Conservation (phyloP, 2,329 filamentous ascomycete genomes). For the Knoxdaviesia proteae region DNA sequence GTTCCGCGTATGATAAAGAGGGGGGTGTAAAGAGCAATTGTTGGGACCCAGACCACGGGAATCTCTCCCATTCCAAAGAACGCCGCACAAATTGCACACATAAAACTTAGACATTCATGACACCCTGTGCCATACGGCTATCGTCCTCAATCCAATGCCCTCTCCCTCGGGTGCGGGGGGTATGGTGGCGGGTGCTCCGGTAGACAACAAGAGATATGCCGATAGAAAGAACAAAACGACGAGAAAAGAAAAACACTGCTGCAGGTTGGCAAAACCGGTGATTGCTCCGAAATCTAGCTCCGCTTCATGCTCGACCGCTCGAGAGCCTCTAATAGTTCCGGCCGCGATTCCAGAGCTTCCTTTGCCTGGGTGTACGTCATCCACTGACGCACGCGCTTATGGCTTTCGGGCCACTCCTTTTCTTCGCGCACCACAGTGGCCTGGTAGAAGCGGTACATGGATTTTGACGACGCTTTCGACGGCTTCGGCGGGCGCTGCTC, state of each 20-base stretch:
- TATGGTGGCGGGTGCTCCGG: no score
- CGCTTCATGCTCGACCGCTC: slow-evolving; percentile 53
- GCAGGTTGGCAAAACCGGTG: not conserved
- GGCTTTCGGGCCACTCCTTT: slow-evolving; percentile 75
- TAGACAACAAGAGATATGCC: no score
- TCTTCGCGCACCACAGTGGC: slow-evolving; percentile 75
- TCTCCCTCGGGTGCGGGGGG: no score
- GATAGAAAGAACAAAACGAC: no score
- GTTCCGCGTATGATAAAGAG: no score
- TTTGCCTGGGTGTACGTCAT: slow-evolving; percentile 70
- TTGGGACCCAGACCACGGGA: no score
- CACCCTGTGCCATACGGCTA: no score
- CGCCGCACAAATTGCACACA: no score
- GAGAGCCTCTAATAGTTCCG: slow-evolving; percentile 75
- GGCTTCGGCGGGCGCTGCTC: slow-evolving; percentile 66
- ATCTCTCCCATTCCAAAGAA: no score
- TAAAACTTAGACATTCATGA: no score
- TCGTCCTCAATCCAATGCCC: no score
- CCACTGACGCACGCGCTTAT: slow-evolving; percentile 83
- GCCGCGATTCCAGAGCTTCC: slow-evolving; percentile 53
- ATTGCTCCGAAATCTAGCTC: slow-evolving; percentile 4
- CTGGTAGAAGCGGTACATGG: slow-evolving; percentile 66
- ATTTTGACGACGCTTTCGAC: slow-evolving; percentile 38
- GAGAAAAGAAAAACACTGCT: not conserved
- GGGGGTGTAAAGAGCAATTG: no score